Conservation (phyloP, 2,329 filamentous ascomycete genomes). For the Aspergillus latus region DNA sequence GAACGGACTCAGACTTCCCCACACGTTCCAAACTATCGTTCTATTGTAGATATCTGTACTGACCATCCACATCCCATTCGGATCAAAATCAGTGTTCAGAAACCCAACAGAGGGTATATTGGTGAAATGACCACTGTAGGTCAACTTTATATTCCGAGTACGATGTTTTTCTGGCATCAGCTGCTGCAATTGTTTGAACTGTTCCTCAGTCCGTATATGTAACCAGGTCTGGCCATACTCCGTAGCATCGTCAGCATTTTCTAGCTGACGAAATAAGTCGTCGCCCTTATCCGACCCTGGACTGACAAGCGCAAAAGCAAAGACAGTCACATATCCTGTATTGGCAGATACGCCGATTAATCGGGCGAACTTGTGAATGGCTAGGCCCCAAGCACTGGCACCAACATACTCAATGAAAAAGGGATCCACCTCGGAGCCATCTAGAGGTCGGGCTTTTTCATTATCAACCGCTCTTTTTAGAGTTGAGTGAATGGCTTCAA, state of each 20-base stretch:
- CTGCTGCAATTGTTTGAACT: slow-evolving; percentile 30
- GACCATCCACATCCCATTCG: slow-evolving; percentile 56
- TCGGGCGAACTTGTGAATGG: slow-evolving; percentile 76
- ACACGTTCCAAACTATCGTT: slow-evolving; percentile 52
- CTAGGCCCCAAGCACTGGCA: slow-evolving; percentile 82
- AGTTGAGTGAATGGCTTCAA: slow-evolving; percentile 50
- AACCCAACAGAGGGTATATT: slow-evolving; percentile 63
- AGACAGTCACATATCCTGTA: slow-evolving; percentile 57
- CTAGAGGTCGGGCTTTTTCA: slow-evolving; percentile 26
- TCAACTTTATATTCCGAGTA: slow-evolving; percentile 44
- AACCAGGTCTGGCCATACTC: slow-evolving; percentile 36
- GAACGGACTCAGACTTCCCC: slow-evolving; percentile 37
- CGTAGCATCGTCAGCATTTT: slow-evolving; percentile 20
- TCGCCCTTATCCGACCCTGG: slow-evolving; percentile 20
- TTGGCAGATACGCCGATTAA: slow-evolving; percentile 87
- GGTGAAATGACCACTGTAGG: slow-evolving; percentile 42
- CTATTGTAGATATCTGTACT: slow-evolving; percentile 57
- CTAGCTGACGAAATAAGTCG: slow-evolving; percentile 17
- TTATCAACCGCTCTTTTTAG: slow-evolving; percentile 37
- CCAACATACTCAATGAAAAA: slow-evolving; percentile 78
- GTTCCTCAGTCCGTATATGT: slow-evolving; percentile 25
- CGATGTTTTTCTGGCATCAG: slow-evolving; percentile 35
- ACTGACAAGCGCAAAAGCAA: slow-evolving; percentile 57
- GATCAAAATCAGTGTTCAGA: slow-evolving; percentile 58
- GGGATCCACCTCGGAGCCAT: slow-evolving; percentile 39